Base-by-base conservation (phyloP, 1,284 basidiomycete species). In the Sanguinoderma infundibulare region DNA sequence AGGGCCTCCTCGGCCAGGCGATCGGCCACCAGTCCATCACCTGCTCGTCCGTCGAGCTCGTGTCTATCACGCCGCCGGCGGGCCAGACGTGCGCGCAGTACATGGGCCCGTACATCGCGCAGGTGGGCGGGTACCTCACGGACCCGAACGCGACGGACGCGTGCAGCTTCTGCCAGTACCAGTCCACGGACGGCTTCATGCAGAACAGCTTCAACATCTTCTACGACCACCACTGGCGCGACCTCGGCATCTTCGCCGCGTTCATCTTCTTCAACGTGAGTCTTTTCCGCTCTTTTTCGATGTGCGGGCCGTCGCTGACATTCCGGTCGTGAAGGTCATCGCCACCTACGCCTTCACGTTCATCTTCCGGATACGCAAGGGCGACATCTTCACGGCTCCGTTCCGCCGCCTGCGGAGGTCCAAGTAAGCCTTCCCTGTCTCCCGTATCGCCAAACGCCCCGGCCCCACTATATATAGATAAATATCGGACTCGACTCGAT, bases 261-360 rank as follows among this genome's bases (percentile, higher is more conserved):
- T 93, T 85, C 75, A 82, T 89, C 64, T 67, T 77, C 17, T 84
- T 91, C 75, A 92, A 92, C 66, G 81, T 83, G 63, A 67, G 73
- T 66, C 22, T 46, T 28, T 14, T 57, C 38, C 10, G 40, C 36
- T 47, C 24, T 7, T 28, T 0, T 20, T 10, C 24, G 1, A 6
- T 28, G 12, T 51, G 1, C 5, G 2, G 24, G 22, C 24, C 10
- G n/a, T 20, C 20, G 39, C 57, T 57, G 28, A 57, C 24, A 30
- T 24, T 7, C 30, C 12, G 35, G 4, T 24, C 17, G 9, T 46
- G n/a, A n/a, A 81, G 78, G 61, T 75, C 35, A 63, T 62, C 40
- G 64, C 55, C 32, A 68, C 73, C 30, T 80, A 71, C 59, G 32
- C 55, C 0, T 74, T 78, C 60, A 79, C 65, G 24, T 67, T 58